Conservation (phyloP, 352 stramenopile species). For the Stramenopiles sp. region DNA sequence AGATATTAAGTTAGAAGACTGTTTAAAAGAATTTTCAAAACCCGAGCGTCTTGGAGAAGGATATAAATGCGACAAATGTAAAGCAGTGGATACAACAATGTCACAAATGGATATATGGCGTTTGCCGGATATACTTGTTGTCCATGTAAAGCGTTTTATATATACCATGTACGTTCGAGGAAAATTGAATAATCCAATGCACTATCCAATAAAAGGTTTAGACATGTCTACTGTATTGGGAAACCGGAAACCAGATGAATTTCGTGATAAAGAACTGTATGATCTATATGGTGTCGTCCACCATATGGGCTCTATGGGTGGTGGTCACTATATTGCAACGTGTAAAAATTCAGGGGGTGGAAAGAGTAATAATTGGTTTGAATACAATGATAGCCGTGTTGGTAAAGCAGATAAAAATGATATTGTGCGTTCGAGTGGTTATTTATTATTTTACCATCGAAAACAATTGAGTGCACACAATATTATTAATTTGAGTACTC, state of each 20-base stretch:
- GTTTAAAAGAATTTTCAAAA: background rate
- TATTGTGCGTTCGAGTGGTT: background rate
- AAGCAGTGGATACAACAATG: background rate
- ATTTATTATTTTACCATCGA: background rate
- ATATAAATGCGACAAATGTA: conserved; percentile 3
- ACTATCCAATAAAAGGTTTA: conserved; percentile 78
- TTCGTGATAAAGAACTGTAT: background rate
- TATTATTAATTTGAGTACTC: conserved; percentile 5
- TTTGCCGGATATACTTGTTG: conserved; percentile 86
- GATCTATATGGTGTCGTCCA: conserved; percentile 1
- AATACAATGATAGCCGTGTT: background rate
- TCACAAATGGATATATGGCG: conserved; percentile 63
- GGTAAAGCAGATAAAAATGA: background rate
- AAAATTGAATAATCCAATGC: conserved; percentile 85
- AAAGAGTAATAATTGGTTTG: background rate
- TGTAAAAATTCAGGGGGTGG: background rate
- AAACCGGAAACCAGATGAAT: background rate
- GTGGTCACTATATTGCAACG: conserved; percentile 4
- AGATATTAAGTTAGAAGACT: background rate
- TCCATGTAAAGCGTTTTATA: conserved; percentile 98
- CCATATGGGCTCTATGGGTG: background rate
- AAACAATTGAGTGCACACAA: conserved; percentile 6
- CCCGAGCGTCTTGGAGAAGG: background rate
- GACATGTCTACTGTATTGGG: conserved; percentile 21
- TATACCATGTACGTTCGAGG: conserved; percentile 64